phyloP scores from a whole-genome alignment of 352 stramenopile species.

The Phytophthora capsici region DNA sequence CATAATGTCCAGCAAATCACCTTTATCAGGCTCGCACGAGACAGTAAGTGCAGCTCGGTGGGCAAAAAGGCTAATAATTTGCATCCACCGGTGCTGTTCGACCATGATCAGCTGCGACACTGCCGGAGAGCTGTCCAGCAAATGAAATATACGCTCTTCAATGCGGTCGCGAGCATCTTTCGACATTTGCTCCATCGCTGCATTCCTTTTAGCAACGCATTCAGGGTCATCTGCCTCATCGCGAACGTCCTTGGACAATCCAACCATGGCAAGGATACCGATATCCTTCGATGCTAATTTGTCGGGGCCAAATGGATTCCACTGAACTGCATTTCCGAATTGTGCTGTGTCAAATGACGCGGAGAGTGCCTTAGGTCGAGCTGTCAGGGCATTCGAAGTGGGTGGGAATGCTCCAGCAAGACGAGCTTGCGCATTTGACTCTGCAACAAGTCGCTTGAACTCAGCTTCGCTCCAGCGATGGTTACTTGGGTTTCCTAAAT shows the following conservation, averaged over 20 bases:
- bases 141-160: constrained; percentile 77
- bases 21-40: constrained; percentile 69
- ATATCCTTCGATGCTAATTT: constrained; percentile 50
- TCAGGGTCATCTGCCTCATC: constrained; percentile 61
- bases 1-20: constrained; percentile 85
- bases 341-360: constrained; percentile 63
- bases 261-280: constrained; percentile 63
- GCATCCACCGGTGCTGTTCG: constrained; percentile 85
- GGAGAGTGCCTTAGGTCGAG: constrained; percentile 63
- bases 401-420: constrained; percentile 47
- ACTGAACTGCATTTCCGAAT: constrained; percentile 56
- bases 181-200: constrained; percentile 62
- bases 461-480: constrained; percentile 77
- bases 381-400: constrained; percentile 33
- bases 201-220: constrained; percentile 44
- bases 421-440: constrained; percentile 64
- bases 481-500: constrained; percentile 72
- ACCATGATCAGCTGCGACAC: constrained; percentile 67
- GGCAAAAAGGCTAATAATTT: constrained; percentile 79
- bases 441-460: constrained; percentile 75
- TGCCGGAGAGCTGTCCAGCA: constrained; percentile 59
- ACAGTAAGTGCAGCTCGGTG: constrained; percentile 70
- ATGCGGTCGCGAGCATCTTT: constrained; percentile 65
- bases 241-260: constrained; percentile 66
- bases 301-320: constrained; percentile 57